These are phyloP conservation scores for Camelina sativa DNA, from an alignment of 345 rosid genomes.

Conservation along the genomic window DNA sequence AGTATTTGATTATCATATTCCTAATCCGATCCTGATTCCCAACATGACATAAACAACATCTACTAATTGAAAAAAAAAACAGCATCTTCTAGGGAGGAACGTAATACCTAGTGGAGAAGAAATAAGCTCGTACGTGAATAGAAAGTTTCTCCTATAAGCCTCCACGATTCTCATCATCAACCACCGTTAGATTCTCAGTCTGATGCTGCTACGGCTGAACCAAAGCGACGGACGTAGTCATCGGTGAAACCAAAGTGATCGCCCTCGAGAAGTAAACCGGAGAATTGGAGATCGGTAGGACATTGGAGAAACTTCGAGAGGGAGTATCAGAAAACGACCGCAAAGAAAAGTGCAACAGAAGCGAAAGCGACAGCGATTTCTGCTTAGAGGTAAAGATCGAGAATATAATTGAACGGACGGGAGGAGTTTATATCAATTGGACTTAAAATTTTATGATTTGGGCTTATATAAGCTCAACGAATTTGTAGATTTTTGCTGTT, in stretches of 20 bases:
- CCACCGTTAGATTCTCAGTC: conserved; percentile 29
- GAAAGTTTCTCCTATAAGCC: conserved; percentile 50
- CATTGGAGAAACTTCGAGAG: conserved; percentile 37
- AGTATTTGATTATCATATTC: background rate
- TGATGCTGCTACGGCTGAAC: conserved; percentile 19
- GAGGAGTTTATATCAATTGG: background rate
- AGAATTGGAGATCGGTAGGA: conserved; percentile 17
- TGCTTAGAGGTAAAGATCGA: conserved; percentile 30
- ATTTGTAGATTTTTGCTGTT: too few relatives aligned
- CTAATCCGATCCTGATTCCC: conserved; percentile 13
- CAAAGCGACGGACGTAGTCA: conserved; percentile 33
- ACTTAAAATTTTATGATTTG: too few relatives aligned
- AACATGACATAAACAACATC: background rate
- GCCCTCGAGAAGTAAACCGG: conserved; percentile 38
- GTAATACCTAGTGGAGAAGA: conserved; percentile 81
- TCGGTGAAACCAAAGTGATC: conserved; percentile 28
- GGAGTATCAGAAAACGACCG: conserved; percentile 24
- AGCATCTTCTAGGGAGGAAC: too few relatives aligned
- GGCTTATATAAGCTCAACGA: too few relatives aligned
- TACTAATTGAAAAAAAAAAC: too few relatives aligned
- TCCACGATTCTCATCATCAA: conserved; percentile 39
- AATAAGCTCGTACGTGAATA: conserved; percentile 85
- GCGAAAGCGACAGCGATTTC: conserved; percentile 34
- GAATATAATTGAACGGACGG: conserved; percentile 37
- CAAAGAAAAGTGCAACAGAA: conserved; percentile 5